Evolutionary conservation across 371 early-diverging fungal species (phyloP).

Genomic region (Syncephalis plumigaleata): DNA sequence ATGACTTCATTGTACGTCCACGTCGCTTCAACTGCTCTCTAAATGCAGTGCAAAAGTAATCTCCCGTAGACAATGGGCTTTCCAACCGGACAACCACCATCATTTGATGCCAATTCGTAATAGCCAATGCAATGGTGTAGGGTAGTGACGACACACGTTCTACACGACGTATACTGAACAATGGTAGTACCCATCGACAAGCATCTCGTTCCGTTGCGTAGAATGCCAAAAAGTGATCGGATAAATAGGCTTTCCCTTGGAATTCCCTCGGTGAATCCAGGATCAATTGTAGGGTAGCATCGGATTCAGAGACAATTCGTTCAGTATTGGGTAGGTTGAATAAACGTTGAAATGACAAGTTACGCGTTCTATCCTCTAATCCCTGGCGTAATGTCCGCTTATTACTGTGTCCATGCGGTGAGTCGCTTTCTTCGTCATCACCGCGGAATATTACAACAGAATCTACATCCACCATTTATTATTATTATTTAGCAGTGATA

Average conservation of each 20-base stretch:
- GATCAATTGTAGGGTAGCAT: conserved; percentile 24
- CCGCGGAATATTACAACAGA: conserved; percentile 5
- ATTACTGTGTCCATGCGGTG: conserved; percentile 34
- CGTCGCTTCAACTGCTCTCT: conserved; percentile 31
- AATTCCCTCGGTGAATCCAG: conserved; percentile 16
- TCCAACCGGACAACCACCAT: conserved; percentile 25
- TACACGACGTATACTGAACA: conserved; percentile 77
- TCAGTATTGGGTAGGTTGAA: conserved; percentile 57
- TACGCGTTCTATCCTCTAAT: conserved; percentile 25
- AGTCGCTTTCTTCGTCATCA: conserved; percentile 19
- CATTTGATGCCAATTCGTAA: conserved; percentile 44
- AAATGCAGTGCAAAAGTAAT: conserved; percentile 28
- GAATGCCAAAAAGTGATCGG: conserved; percentile 73
- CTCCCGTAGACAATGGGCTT: conserved; percentile 23
- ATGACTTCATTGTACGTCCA: conserved; percentile 51
- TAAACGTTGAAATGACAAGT: conserved; percentile 49
- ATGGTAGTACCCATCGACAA: conserved; percentile 61
- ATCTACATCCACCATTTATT: conserved; percentile 12
- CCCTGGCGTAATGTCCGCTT: conserved; percentile 3
- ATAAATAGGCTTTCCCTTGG: conserved; percentile 56
- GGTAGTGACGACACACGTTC: conserved; percentile 44
- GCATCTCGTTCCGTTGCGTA: conserved; percentile 30
- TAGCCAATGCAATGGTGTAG: conserved; percentile 23
- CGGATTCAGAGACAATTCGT: conserved; percentile 21
- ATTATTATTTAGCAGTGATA: too few species aligned